A percentile compares a stretch with the other conserved stretches of the same genome.
Evolutionary conservation across 1,284 basidiomycete species (phyloP).

Genomic region (Pseudozyma sp.): DNA sequence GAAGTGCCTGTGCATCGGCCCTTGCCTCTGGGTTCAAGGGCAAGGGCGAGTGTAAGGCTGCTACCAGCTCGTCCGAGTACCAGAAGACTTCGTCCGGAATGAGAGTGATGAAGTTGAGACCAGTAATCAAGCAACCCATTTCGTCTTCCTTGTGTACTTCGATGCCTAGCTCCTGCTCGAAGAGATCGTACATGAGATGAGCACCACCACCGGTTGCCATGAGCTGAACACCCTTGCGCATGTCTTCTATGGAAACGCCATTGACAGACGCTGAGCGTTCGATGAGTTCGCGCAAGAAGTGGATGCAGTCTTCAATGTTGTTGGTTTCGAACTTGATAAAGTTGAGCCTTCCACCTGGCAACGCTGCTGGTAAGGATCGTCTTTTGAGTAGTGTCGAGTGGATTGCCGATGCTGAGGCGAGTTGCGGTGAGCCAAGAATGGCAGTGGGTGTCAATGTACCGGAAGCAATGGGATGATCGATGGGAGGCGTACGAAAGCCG

Average conservation of each 20-base stretch:
- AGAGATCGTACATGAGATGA: constrained; percentile 89
- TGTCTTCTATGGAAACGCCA: constrained; percentile 86
- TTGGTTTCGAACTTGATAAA: constrained; percentile 97
- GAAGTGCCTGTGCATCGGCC: constrained; percentile 48
- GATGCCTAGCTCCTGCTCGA: constrained; percentile 81
- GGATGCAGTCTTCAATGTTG: constrained; percentile 82
- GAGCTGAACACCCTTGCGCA: constrained; percentile 93
- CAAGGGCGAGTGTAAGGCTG: constrained; percentile 52
- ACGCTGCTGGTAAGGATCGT: constrained; percentile 58
- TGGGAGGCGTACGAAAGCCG: constrained; percentile 46
- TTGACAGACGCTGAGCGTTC: constrained; percentile 87
- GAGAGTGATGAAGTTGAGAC: constrained; percentile 93
- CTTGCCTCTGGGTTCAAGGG: constrained; percentile 45
- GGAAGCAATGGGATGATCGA: constrained; percentile 39
- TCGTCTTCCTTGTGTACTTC: constrained; percentile 91
- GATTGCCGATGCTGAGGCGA: constrained; percentile 49
- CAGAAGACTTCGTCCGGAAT: constrained; percentile 98
- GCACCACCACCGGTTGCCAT: constrained; percentile 98
- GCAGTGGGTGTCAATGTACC: constrained; percentile 62
- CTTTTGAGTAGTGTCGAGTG: constrained; percentile 58
- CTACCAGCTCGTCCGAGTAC: constrained; percentile 95
- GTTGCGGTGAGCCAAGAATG: constrained; percentile 41
- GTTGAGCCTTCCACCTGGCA: constrained; percentile 91
- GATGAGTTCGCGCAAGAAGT: constrained; percentile 89
- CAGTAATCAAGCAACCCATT: constrained; percentile 98